Conservation (phyloP, 2,329 filamentous ascomycete species). For the Aspergillus pseudoterreus region DNA sequence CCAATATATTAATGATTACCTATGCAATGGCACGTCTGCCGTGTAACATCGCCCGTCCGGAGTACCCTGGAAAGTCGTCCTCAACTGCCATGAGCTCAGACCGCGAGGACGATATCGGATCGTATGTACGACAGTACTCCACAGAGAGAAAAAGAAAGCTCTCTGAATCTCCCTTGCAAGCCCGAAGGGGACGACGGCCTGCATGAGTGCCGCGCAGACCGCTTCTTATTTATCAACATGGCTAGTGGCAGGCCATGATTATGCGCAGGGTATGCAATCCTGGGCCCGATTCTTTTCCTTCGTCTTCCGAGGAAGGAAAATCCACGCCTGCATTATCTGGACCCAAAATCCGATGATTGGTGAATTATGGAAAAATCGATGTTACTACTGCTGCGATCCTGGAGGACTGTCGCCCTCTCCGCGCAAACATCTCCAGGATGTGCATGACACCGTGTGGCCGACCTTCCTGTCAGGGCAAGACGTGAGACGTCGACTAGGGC, state of each 20-base stretch:
- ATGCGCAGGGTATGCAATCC: slow-evolving; percentile 5
- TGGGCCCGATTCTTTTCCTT: background rate
- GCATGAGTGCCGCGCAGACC: slow-evolving; percentile 16
- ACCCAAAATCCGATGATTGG: background rate
- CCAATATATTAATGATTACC: background rate
- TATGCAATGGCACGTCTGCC: background rate
- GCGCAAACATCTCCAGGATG: background rate
- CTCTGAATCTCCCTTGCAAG: background rate
- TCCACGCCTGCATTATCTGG: background rate
- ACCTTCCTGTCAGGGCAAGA: background rate
- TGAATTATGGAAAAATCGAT: no score
- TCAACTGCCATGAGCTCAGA: background rate
- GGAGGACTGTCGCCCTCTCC: background rate
- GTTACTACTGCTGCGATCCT: no score
- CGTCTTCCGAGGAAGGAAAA: background rate
- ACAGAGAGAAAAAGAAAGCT: background rate
- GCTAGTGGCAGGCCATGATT: background rate
- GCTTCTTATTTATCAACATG: slow-evolving; percentile 14
- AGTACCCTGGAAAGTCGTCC: background rate
- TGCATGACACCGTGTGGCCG: background rate
- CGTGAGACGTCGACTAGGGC: no score
- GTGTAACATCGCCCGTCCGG: background rate
- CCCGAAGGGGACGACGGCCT: background rate
- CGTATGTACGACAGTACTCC: no score
- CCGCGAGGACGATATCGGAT: background rate